Evolutionary conservation across 768 basidiomycete genomes (phyloP).

Genomic region (Rhodotorula taiwanensis): DNA sequence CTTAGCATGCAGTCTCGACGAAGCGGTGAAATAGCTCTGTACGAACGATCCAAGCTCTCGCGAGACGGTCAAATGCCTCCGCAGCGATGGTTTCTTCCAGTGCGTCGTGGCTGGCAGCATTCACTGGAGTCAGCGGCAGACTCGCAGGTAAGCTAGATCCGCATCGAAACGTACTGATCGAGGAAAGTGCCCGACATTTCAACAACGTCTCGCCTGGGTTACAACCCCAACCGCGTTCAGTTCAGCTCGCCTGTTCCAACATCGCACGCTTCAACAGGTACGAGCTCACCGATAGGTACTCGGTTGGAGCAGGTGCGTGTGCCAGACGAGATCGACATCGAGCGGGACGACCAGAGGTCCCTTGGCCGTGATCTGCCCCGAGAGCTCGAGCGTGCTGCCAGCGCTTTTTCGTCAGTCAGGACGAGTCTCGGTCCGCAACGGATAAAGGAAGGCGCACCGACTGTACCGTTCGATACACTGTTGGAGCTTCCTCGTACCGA

Average conservation of each 20-base stretch:
- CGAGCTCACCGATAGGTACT: neutral
- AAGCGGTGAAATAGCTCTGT: neutral
- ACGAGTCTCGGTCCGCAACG: neutral
- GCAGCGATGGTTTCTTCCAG: neutral
- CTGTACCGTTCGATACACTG: neutral
- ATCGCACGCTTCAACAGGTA: too few species aligned
- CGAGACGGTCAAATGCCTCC: neutral
- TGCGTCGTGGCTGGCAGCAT: neutral
- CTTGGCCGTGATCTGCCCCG: neutral
- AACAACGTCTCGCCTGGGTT: neutral
- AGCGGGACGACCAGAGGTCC: neutral
- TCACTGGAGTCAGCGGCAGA: neutral
- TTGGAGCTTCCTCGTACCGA: neutral
- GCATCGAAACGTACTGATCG: neutral
- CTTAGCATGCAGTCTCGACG: neutral
- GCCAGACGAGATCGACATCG: conserved; percentile 10
- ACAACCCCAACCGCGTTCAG: rapidly evolving
- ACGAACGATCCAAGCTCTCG: too few species aligned
- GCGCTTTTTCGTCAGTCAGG: neutral
- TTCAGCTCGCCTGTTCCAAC: neutral
- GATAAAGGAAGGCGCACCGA: neutral
- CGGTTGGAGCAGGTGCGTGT: neutral
- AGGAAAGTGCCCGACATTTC: neutral
- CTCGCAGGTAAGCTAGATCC: neutral
- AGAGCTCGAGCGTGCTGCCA: neutral